Evolutionary conservation across 176 grass and related monocot species (phyloP).

Genomic region (Oryza coarctata): DNA sequence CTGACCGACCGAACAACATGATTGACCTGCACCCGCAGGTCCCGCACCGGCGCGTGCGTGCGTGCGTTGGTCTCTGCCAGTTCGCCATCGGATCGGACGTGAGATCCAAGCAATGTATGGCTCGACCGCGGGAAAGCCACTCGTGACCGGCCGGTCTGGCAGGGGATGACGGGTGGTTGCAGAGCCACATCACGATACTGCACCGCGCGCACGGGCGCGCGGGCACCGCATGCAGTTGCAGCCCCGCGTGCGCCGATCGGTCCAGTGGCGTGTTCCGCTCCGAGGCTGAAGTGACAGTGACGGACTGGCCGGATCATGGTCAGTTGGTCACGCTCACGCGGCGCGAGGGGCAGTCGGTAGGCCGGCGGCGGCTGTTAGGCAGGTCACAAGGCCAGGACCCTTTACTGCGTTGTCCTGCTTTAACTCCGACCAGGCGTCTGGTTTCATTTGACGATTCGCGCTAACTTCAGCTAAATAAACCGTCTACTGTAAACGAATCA

Average conservation of each 20-base stretch:
- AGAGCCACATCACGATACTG: neutral
- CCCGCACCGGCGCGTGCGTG: neutral
- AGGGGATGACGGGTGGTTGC: neutral
- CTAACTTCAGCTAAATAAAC: too few species aligned
- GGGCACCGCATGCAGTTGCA: neutral
- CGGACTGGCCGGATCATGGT: neutral
- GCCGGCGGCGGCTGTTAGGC: neutral
- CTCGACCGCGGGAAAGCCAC: neutral
- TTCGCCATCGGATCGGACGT: neutral
- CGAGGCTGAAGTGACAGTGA: neutral
- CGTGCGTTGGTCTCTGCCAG: neutral
- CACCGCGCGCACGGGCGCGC: neutral
- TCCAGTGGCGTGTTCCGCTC: neutral
- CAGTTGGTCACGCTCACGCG: neutral
- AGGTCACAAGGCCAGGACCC: too few species aligned
- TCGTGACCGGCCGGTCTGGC: neutral
- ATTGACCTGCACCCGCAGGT: neutral
- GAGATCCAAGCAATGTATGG: neutral
- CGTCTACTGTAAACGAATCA: too few species aligned
- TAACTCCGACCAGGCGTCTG: too few species aligned
- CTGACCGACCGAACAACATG: neutral
- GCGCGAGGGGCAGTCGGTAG: neutral
- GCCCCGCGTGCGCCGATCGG: conserved; percentile 15
- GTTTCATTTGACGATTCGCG: too few species aligned
- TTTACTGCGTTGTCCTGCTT: too few species aligned